These are phyloP conservation scores for Glycine soja DNA, from an alignment of 306 rosid genomes.

Conservation along the genomic window DNA sequence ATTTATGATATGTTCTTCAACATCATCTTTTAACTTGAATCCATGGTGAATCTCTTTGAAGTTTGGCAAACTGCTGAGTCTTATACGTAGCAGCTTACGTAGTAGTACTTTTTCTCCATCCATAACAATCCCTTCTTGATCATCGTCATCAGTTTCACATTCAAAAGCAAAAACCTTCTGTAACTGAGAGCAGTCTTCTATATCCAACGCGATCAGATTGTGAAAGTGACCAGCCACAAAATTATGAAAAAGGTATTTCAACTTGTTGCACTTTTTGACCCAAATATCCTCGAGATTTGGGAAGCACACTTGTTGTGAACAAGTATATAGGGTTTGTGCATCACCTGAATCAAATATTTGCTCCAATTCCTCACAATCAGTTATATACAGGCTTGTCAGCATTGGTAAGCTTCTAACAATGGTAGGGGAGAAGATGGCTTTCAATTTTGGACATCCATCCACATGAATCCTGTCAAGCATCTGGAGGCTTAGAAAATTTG, in stretches of 20 bases:
- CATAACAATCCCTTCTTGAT: no score
- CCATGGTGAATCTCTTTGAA: no score
- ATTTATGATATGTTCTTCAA: no score
- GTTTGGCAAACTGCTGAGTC: no score
- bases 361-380: not conserved
- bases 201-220: rapidly evolving
- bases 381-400: rapidly evolving
- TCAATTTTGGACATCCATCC: not conserved
- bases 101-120: no score
- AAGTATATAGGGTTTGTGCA: not conserved
- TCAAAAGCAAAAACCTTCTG: not conserved
- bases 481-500: not conserved
- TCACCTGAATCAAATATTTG: not conserved
- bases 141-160: no score
- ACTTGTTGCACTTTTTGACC: not conserved
- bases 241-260: not conserved
- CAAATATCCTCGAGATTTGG: not conserved
- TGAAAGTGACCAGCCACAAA: not conserved
- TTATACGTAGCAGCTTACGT: no score
- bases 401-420: not conserved
- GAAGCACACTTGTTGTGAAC: slow-evolving; percentile 3
- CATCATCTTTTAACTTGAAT: no score
- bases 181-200: not conserved
- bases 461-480: not conserved
- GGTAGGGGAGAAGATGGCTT: not conserved